These are phyloP conservation scores for Starmera quercuum DNA, from an alignment of 805 yeast genomes.

Conservation along the genomic window DNA sequence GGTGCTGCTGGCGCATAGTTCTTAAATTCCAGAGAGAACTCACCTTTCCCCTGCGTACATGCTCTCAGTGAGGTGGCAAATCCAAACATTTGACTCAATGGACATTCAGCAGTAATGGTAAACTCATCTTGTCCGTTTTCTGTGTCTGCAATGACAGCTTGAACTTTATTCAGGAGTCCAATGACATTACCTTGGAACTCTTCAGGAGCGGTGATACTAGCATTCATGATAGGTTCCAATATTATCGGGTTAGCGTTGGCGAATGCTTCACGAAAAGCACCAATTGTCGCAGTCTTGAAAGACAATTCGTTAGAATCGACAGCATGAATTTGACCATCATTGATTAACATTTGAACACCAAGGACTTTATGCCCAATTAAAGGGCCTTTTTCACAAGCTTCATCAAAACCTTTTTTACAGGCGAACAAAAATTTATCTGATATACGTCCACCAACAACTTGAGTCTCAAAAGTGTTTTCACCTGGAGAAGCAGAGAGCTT, in stretches of 20 bases:
- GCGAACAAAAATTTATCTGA: slow-evolving; percentile 92
- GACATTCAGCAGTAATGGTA: slow-evolving; percentile 88
- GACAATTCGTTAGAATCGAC: slow-evolving; percentile 97
- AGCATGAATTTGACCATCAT: slow-evolving; percentile 96
- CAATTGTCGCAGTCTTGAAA: slow-evolving; percentile 85
- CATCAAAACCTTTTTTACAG: slow-evolving; percentile 93
- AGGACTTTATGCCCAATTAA: slow-evolving; percentile 89
- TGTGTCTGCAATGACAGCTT: slow-evolving; percentile 89
- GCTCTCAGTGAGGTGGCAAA: slow-evolving; percentile 95
- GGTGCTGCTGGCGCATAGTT: slow-evolving; percentile 88
- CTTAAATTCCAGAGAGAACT: slow-evolving; percentile 90
- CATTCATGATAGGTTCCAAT: slow-evolving; percentile 94
- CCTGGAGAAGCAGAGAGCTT: slow-evolving; percentile 56
- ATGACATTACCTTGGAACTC: slow-evolving; percentile 95
- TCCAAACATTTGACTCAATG: slow-evolving; percentile 95
- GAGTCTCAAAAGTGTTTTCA: slow-evolving; percentile 72
- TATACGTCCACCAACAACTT: slow-evolving; percentile 94
- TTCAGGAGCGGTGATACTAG: slow-evolving; percentile 86
- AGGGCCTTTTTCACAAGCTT: slow-evolving; percentile 93
- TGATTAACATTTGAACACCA: slow-evolving; percentile 87
- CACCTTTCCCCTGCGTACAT: slow-evolving; percentile 97
- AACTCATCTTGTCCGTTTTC: slow-evolving; percentile 93
- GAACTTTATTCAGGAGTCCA: slow-evolving; percentile 84
- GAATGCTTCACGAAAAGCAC: slow-evolving; percentile 91
- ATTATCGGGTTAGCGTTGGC: slow-evolving; percentile 77